Evolutionary conservation across 2,329 filamentous ascomycete genomes (phyloP), one percentile per base, ranked within the genome.

Genomic region (Metarhizium guizhouense): DNA sequence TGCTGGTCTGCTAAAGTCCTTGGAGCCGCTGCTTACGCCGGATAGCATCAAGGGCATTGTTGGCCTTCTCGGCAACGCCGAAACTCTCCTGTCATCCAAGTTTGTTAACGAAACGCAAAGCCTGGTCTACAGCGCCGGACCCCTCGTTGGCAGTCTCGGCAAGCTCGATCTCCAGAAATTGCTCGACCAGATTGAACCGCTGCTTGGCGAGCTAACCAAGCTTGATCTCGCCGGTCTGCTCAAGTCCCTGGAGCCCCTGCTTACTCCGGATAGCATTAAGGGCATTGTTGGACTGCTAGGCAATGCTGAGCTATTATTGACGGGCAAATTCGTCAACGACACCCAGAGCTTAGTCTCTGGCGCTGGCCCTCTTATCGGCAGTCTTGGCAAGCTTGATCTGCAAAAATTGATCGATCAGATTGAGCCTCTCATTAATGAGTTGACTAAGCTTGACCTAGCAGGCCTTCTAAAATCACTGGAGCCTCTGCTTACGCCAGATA

Each of bases 151-250:
- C 6, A 67, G 63, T 2, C 58, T 74, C 5, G 64, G 64, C 47
- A 66, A 69, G 48, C 64, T 72, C 10, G 67, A 74, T 40, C 55
- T 74, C 0, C 54, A 65, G 53, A 66, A 64, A 6, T 25, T 67
- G 0, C 58, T 67, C 5, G 62, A 69, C 11, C 65, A 70, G 2
- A 49, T 73, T 2, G 63, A 63, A 5, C 71, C 72, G 0, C 57
- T 75, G 6, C 56, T 67, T 25, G 48, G 63, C 16, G 59, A 57
- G 18, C 34, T 67, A 1, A 59, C 65, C 58, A 67, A 69, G 45
- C 57, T 71, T 25, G 67, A 71, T 34, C 60, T 71, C 1, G 55
- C 64, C 13, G 63, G 65, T 1, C 58, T 71, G 2, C 45, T 71
- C 0, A 58, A 64, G 2, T 55, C 68, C 1, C 50, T 71, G 0